Evolutionary conservation across 1,284 basidiomycete genomes (phyloP), one percentile per base, ranked within the genome.

Genomic region (Trichosporon sp.): DNA sequence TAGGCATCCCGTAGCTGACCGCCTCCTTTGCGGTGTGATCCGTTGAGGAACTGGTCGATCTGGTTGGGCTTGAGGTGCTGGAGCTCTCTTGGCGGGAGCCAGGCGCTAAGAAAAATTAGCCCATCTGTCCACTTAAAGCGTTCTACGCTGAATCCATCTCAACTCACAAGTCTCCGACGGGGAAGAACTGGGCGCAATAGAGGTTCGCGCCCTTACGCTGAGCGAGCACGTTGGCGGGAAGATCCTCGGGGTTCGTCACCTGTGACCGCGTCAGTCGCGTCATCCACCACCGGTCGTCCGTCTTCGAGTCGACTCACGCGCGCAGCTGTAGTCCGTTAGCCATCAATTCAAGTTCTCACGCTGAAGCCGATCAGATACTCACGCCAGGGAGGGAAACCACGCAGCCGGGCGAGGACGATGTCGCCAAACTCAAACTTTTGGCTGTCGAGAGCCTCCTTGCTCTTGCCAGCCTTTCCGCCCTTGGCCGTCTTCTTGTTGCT

Each of bases 301-400:
- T 2, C 19, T 6, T 31, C 65, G 51, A 16, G 14, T 10, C 16
- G 51, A 71, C 74, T 63, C 65, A 75, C 74, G 46, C 74, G 66
- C 14, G 74, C 74, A 54, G 74, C 74, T 75, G 70, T n/a, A 48
- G 10, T 21, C 26, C 51, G 71, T 72, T 59, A 74, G 73, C 32
- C 56, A 64, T 38, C 37, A 6, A 4, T n/a, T 4, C n/a, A 16
- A 31, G 1, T 46, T 8, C 16, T 26, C 19, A 35, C n/a, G 38
- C 63, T 21, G 38, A 19, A n/a, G 48, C 38, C 38, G 2, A 0
- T 46, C 43, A 48, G 26, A 2, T 1, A 82, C 83, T 83, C 76
- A 84, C 83, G 83, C 96, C 96, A 98, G 37, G 92, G 88, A 12
- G 96, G 94, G 86, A 88, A 98, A 14, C 96, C 96, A 85, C 92